Percentiles rank a stretch among this genome's conserved stretches.
phyloP scores from a whole-genome alignment of 1,284 basidiomycete species.

The Ganoderma meredithae region DNA sequence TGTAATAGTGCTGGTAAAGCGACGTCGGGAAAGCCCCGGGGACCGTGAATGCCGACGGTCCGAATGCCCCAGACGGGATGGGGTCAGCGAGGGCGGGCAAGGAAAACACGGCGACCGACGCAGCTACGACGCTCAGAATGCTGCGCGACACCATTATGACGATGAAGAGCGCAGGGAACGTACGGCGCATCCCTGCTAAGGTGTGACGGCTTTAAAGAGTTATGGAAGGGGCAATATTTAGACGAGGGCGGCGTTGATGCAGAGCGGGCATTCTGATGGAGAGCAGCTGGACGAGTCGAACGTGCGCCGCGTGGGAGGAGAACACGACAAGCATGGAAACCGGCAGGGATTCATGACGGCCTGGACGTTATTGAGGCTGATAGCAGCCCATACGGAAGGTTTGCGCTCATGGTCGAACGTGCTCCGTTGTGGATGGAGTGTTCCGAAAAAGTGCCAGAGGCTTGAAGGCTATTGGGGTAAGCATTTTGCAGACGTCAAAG shows the following conservation, averaged over 20 bases:
- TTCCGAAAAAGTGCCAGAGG: not conserved
- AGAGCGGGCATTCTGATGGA: constrained; percentile 11
- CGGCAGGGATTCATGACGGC: not conserved
- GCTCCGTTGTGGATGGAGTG: not conserved
- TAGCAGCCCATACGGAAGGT: not conserved
- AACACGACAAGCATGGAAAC: not conserved
- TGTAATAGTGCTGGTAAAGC: constrained; percentile 69
- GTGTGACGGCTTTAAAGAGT: constrained; percentile 13
- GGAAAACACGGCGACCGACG: constrained; percentile 22
- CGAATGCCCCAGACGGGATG: constrained; percentile 28
- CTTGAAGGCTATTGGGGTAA: not conserved
- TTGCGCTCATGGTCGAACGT: not conserved
- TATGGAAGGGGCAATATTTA: constrained; percentile 15
- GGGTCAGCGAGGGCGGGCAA: constrained; percentile 22
- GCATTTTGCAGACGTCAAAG: not conserved
- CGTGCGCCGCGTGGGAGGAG: constrained; percentile 29
- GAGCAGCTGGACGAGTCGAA: constrained; percentile 20
- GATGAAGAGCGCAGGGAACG: constrained; percentile 16
- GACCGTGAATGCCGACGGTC: constrained; percentile 60
- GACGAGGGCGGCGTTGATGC: constrained; percentile 1
- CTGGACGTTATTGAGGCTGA: not conserved
- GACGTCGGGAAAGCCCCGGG: constrained; percentile 73
- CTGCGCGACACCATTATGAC: constrained; percentile 26
- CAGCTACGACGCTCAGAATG: constrained; percentile 21
- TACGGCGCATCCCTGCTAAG: constrained; percentile 15